Conservation (phyloP, 805 yeast genomes). For the Wickerhamiella azyma region DNA sequence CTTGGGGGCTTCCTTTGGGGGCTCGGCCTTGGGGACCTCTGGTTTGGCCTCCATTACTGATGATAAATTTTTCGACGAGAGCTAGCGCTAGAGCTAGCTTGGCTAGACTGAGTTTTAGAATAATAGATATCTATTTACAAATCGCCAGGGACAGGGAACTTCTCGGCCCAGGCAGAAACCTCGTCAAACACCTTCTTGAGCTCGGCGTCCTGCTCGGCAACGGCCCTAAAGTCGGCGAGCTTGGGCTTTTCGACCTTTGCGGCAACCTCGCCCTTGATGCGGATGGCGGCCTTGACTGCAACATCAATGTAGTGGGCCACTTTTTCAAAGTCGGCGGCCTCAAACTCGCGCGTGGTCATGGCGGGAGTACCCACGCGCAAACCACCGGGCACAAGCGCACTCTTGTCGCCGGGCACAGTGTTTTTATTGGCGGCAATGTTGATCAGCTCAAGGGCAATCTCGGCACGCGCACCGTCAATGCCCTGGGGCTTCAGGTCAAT, state of each 20-base stretch:
- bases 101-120: too few relatives aligned
- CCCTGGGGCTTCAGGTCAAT: conserved; percentile 62
- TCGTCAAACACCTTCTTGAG: conserved; percentile 50
- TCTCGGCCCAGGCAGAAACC: conserved; percentile 56
- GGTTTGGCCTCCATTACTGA: not conserved
- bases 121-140: conserved; percentile 18
- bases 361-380: conserved; percentile 97
- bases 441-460: conserved; percentile 72
- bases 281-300: conserved; percentile 58
- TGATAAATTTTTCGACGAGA: not conserved
- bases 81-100: not conserved
- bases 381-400: conserved; percentile 94
- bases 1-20: not conserved
- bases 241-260: conserved; percentile 41
- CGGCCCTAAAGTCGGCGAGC: conserved; percentile 55
- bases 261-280: conserved; percentile 51
- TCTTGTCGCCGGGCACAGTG: conserved; percentile 91
- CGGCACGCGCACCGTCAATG: conserved; percentile 93
- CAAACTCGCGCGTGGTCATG: conserved; percentile 93
- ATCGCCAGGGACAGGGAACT: conserved; percentile 85
- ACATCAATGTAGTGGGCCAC: conserved; percentile 69
- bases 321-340: conserved; percentile 58
- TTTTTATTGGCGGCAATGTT: conserved; percentile 94
- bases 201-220: conserved; percentile 44
- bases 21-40: not conserved